Base-by-base conservation (phyloP, 2,329 filamentous ascomycete genomes). In the Aschersonia sp. region DNA sequence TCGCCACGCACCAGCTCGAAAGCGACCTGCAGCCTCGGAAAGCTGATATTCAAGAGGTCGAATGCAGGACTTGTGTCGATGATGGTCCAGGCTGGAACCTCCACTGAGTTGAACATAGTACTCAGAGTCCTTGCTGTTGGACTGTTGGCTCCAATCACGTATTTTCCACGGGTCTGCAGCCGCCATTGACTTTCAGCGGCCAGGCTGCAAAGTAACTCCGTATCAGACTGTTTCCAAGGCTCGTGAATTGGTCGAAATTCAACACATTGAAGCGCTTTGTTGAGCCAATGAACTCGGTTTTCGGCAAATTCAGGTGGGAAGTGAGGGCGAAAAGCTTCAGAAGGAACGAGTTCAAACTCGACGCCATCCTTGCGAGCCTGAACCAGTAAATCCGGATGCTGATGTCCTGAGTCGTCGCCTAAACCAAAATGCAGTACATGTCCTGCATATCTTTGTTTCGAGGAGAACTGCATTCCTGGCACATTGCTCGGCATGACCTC, bases 201-300 rank as follows among this genome's bases (percentile, higher is more conserved):
- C 8, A 8, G 32, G 32, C 32, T 37, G 8, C 7, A 37, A 37
- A 37, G 32, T 8, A 37, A 8, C 32, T 37, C 32, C 8, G 32
- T 4, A 0, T 45, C 1, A 0, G 49, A 51, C 0, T 51, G 10
- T 1, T 4, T 41, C 66, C 64, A 69, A 0, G 59, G 57, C 0
- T 50, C 45, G 0, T 37, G 9, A 0, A 52, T 14, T 0, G 57
- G 50, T 2, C 64, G 57, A 10, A 70, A 65, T 31, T 68, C 60
- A 5, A 71, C 41, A 0, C 30, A 45, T 0, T 53, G 51, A 0
- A 46, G 53, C 1, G 52, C 42, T 1, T 57, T 4, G 29, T 69
- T 52, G 43, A 71, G 65, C 73, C 74, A 78, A 48, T 77, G 73
- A 0, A 63, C 58, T 46, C 62, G 68, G 0, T 65, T 51, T 1